phyloP scores from a whole-genome alignment of 352 stramenopile species.

The Thalassiosira oceanica region DNA sequence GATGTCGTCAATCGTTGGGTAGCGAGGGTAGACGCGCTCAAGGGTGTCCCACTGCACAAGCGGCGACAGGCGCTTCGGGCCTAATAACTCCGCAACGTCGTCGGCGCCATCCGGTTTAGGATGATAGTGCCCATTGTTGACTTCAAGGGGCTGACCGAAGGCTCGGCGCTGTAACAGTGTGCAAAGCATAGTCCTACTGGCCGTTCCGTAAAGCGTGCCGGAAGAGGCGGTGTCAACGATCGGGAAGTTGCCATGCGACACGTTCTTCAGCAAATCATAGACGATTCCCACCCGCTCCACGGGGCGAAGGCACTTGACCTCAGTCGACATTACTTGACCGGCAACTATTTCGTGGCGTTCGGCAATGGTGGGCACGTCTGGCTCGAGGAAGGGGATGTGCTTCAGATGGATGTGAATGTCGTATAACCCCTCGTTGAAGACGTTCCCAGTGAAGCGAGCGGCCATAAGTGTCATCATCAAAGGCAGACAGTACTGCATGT shows the following conservation, averaged over 20 bases:
- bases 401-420: conserved; percentile 98
- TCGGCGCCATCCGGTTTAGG: conserved; percentile 51
- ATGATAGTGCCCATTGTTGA: conserved; percentile 50
- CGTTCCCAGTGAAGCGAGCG: conserved; percentile 94
- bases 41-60: conserved; percentile 83
- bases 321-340: conserved; percentile 91
- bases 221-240: conserved; percentile 79
- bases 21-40: conserved; percentile 83
- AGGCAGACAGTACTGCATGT: conserved; percentile 96
- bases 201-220: conserved; percentile 81
- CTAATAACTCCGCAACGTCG: conserved; percentile 55
- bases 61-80: conserved; percentile 69
- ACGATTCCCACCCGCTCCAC: conserved; percentile 92
- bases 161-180: conserved; percentile 80
- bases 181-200: conserved; percentile 79
- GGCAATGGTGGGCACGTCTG: conserved; percentile 85
- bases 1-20: conserved; percentile 82
- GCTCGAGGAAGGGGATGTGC: conserved; percentile 94
- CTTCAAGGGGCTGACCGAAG: conserved; percentile 70
- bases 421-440: conserved; percentile 98
- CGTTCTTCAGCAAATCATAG: conserved; percentile 85
- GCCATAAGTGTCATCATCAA: conserved; percentile 98
- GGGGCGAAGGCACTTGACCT: conserved; percentile 91
- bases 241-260: conserved; percentile 83
- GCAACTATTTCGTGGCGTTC: conserved; percentile 80